Base-by-base conservation (phyloP, 1,284 basidiomycete species). In the Ceratobasidium sp. region DNA sequence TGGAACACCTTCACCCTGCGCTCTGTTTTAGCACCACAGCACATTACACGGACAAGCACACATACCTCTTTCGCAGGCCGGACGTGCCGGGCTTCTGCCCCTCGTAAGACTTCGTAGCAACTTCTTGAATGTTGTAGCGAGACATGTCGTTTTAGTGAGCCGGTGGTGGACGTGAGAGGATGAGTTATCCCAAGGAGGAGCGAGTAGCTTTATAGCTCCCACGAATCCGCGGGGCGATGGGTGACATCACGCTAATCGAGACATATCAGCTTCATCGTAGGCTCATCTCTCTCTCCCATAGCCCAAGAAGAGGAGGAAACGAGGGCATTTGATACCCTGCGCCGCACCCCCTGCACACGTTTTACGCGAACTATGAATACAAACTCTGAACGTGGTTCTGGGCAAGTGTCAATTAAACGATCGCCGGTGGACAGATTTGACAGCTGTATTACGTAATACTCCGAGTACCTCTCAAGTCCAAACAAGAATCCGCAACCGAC, bases 71-170 rank as follows among this genome's bases (percentile, higher is more conserved):
- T 80, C 96, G 89, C 65, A 98, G 89, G 78, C 96, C 96, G 78
- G 96, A 98, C 11, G 96, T 98, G 77, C 96, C 96, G 45, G 96
- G 95, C 84, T 97, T 97, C 85, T 97, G 96, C 80, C 95, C 94
- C 19, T 94, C 92, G 81, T 89, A 95, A 19, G 93, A 89, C 80
- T 89, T 94, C 0, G 94, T 95, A 33, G 73, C 36, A 33, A 82
- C 75, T 24, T 63, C 54, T 64, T 77, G 66, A 60, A 78, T 62
- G 48, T 77, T 69, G 53, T 56, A 71, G 60, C 73, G 72, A 33
- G 76, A 59, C 76, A 76, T 75, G 73, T 17, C n/a, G 45, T 14
- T 44, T 31, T 57, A 19, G 67, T 71, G 19, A 47, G 14, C n/a
- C n/a, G n/a, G n/a, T n/a, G 19, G 31, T 15, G 54, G 48, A 71